Base-by-base conservation (phyloP, 805 yeast species). In the Metschnikowia proteae region DNA sequence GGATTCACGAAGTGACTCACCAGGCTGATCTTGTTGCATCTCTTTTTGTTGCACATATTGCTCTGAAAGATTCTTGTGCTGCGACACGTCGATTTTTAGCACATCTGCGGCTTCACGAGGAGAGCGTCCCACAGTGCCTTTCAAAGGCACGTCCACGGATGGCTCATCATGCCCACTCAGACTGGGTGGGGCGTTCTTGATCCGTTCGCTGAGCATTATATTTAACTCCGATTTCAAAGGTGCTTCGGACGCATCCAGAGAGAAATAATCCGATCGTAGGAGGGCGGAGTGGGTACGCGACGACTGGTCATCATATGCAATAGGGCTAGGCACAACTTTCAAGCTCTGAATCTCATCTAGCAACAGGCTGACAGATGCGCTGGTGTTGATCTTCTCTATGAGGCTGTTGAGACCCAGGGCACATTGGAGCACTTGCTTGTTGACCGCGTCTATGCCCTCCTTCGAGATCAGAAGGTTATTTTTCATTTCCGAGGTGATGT, bases 401-500 rank as follows among this genome's bases (percentile, higher is more conserved):
- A 54, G 33, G 26, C 28, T 28, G 29, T 56, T 54, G 42, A 54
- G 45, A 6, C 49, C 34, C 40, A 27, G 33, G 7, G 42, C 39
- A 39, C 47, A 42, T 6, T 48, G 17, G n/a, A 43, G 46, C 3
- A 47, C 43, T 45, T 35, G 53, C 38, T 30, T 44, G 28, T 41
- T 43, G 27, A 54, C 67, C 23, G 64, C 60, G 8, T 60, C 54
- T 53, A 76, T 71, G 46, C 68, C 63, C 38, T 65, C 67, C 52
- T 67, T 67, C 29, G 72, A 67, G 11, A 68, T 64, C 47, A 61
- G 59, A 60, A 76, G 62, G 41, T 49, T 51, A 26, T 42, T 26
- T 5, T 31, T 41, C 37, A 56, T 48, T 55, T 79, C 81, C 43
- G 62, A 62, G 31, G 76, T 67, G 42, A 78, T 66, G 81, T 82